Evolutionary conservation across 169 alveolate genomes (phyloP).

Genomic region (Toxoplasma gondii): DNA sequence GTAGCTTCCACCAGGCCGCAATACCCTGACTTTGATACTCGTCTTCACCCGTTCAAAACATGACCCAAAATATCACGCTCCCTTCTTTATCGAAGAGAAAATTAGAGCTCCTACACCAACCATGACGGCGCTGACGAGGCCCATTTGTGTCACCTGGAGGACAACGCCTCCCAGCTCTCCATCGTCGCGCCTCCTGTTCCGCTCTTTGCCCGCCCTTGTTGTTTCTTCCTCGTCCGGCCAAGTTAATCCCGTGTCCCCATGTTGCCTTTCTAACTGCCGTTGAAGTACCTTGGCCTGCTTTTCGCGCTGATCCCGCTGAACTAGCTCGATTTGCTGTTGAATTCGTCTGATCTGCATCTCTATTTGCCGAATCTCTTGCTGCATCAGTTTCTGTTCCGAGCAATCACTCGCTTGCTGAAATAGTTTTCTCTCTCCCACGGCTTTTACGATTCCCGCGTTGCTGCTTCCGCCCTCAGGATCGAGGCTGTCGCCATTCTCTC

Average conservation of each 20-base stretch:
- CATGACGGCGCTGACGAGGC: slow-evolving; percentile 10
- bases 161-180: slow-evolving; percentile 6
- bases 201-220: too few species aligned
- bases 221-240: background rate
- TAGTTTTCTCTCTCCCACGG: background rate
- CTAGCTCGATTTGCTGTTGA: background rate
- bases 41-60: background rate
- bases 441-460: too few species aligned
- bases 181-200: background rate
- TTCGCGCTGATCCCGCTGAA: background rate
- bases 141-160: slow-evolving; percentile 11
- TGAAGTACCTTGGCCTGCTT: background rate
- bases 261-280: background rate
- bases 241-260: background rate
- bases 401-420: background rate
- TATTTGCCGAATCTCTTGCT: background rate
- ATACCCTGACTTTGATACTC: background rate
- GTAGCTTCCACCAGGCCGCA: too few species aligned
- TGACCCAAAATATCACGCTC: background rate
- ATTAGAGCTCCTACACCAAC: slow-evolving; percentile 23
- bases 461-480: too few species aligned
- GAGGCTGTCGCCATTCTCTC: too few species aligned
- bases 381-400: background rate
- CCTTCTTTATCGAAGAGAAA: slow-evolving; percentile 1
- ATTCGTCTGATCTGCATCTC: background rate